These are phyloP conservation scores for Penstemon barbatus DNA, from an alignment of 257 asterid genomes.

Conservation along the genomic window DNA sequence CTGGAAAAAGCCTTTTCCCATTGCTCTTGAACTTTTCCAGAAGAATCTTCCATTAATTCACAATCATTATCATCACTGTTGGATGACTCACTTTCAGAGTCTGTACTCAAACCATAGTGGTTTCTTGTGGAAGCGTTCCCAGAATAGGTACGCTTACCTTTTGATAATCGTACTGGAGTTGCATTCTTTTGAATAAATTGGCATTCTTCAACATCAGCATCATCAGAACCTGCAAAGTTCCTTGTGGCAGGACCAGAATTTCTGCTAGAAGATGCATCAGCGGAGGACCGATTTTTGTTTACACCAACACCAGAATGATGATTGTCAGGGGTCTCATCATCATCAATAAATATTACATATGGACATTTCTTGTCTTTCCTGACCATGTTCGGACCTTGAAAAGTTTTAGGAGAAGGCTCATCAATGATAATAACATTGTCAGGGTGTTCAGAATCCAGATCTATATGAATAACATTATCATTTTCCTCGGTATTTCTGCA, in stretches of 20 bases:
- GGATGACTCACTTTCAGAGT: conserved; percentile 49
- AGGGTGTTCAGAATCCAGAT: conserved; percentile 34
- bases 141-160: conserved; percentile 89
- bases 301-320: conserved; percentile 20
- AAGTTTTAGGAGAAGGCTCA: conserved; percentile 30
- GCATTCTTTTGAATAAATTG: conserved; percentile 48
- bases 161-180: conserved; percentile 75
- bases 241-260: conserved; percentile 24
- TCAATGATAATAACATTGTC: conserved; percentile 28
- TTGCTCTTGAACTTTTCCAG: conserved; percentile 59
- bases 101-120: conserved; percentile 50
- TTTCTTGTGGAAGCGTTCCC: conserved; percentile 51
- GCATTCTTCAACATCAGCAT: conserved; percentile 40
- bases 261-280: conserved; percentile 38
- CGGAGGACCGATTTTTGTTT: conserved; percentile 27
- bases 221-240: conserved; percentile 29
- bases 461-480: conserved; percentile 40
- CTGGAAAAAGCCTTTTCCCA: conserved; percentile 81
- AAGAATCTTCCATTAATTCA: conserved; percentile 67
- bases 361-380: neutral
- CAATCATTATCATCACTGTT: conserved; percentile 54
- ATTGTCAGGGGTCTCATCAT: conserved; percentile 39
- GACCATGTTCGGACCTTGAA: conserved; percentile 25
- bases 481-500: conserved; percentile 29
- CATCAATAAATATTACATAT: conserved; percentile 45